Percentiles rank a stretch among this genome's conserved stretches.
These are phyloP conservation scores for Lecanoromycetidae sp. DNA, from an alignment of 2,329 filamentous ascomycete genomes.

Conservation along the genomic window DNA sequence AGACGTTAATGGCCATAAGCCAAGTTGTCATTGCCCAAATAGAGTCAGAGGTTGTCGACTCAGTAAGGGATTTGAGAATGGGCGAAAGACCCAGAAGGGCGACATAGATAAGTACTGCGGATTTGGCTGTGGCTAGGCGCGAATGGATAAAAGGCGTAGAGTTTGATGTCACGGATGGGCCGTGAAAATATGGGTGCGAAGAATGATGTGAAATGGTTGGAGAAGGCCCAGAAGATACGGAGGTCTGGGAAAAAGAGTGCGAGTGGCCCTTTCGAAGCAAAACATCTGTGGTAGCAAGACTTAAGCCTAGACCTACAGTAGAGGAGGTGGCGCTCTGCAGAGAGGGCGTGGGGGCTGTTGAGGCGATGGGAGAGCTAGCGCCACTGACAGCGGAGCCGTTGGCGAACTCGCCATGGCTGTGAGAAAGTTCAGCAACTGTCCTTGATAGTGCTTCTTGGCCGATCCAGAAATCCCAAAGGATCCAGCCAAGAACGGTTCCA, in stretches of 20 bases:
- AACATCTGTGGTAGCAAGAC: slow-evolving; percentile 28
- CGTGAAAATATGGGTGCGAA: slow-evolving; percentile 24
- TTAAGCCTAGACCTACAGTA: slow-evolving; percentile 31
- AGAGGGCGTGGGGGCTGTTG: slow-evolving; percentile 26
- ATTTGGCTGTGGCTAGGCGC: slow-evolving; percentile 73
- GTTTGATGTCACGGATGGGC: slow-evolving; percentile 25
- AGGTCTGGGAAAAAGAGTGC: slow-evolving; percentile 26
- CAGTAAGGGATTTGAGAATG: slow-evolving; percentile 91
- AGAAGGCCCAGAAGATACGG: slow-evolving; percentile 40
- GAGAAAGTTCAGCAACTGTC: slow-evolving; percentile 17
- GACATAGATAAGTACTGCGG: slow-evolving; percentile 82
- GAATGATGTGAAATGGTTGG: slow-evolving; percentile 25
- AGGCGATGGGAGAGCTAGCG: slow-evolving; percentile 19
- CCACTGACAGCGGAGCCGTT: slow-evolving; percentile 21
- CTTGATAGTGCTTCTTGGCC: slow-evolving; percentile 46
- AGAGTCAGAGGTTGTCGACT: slow-evolving; percentile 80
- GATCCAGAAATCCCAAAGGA: slow-evolving; percentile 85
- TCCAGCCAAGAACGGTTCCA: slow-evolving; percentile 75
- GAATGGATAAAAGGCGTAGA: slow-evolving; percentile 47
- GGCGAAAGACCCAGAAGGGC: slow-evolving; percentile 84
- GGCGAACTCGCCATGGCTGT: slow-evolving; percentile 14
- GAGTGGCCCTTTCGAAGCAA: slow-evolving; percentile 21
- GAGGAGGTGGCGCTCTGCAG: slow-evolving; percentile 19
- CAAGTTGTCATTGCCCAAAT: slow-evolving; percentile 97
- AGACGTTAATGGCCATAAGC: slow-evolving; percentile 88